Percentiles rank a stretch among this genome's conserved stretches.
phyloP scores from a whole-genome alignment of 345 rosid genomes.

The Arabidopsis suecica region DNA sequence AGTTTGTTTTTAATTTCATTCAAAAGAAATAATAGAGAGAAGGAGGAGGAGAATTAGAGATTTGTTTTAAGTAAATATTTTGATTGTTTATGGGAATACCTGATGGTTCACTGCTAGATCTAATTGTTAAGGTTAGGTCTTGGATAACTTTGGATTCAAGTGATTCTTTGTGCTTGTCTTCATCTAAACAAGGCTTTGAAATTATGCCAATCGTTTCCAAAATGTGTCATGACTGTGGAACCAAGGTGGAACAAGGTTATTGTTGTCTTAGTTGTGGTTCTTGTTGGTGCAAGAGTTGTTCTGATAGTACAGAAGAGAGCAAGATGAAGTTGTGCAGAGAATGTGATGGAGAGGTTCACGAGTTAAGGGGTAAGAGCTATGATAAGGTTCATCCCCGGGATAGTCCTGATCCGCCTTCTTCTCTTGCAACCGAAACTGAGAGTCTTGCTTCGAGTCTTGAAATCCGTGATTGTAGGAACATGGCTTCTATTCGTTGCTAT shows the following conservation, averaged over 20 bases:
- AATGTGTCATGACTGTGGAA: conserved; percentile 61
- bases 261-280: conserved; percentile 69
- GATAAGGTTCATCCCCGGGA: conserved; percentile 86
- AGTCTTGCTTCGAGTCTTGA: conserved; percentile 56
- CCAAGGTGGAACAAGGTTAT: conserved; percentile 48
- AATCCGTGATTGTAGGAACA: conserved; percentile 57
- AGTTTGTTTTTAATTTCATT: conserved; percentile 11
- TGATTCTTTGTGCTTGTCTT: conserved; percentile 51
- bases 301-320: conserved; percentile 18
- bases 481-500: conserved; percentile 57
- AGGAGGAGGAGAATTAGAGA: conserved; percentile 30
- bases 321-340: conserved; percentile 65
- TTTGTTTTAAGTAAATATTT: conserved; percentile 42
- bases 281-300: conserved; percentile 63
- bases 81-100: conserved; percentile 73
- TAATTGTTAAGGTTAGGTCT: conserved; percentile 70
- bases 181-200: conserved; percentile 37
- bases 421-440: conserved; percentile 46
- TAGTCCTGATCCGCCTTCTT: conserved; percentile 71
- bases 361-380: conserved; percentile 54
- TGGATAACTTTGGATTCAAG: conserved; percentile 73
- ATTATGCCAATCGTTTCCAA: conserved; percentile 54
- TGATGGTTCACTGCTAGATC: conserved; percentile 74
- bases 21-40: conserved; percentile 16
- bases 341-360: conserved; percentile 56